Evolutionary conservation across 495 filamentous ascomycete genomes (phyloP).

Genomic region (Aspergillus bertholletiae): DNA sequence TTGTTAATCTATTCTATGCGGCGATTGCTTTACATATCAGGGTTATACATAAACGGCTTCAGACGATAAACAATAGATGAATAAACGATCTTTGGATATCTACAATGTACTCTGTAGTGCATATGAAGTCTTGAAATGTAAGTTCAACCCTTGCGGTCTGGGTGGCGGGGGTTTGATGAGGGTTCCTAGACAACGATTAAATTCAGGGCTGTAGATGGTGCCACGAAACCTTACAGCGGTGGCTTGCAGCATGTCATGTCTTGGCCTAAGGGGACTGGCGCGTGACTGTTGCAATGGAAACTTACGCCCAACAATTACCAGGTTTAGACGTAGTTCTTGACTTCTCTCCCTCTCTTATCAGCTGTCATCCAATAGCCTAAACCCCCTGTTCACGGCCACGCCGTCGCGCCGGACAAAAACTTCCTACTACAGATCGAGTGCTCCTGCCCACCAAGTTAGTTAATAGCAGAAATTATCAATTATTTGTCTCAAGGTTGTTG

Average conservation of each 20-base stretch:
- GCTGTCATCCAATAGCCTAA: too few relatives aligned
- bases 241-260: not conserved
- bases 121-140: not conserved
- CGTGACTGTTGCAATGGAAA: too few relatives aligned
- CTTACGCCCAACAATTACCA: too few relatives aligned
- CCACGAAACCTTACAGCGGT: constrained; percentile 10
- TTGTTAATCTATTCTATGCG: not conserved
- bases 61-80: not conserved
- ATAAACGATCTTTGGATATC: not conserved
- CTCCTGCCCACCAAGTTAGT: too few relatives aligned
- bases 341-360: too few relatives aligned
- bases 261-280: too few relatives aligned
- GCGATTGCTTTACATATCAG: not conserved
- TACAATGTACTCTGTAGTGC: not conserved
- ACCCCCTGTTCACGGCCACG: too few relatives aligned
- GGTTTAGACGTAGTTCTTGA: too few relatives aligned
- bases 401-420: too few relatives aligned
- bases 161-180: not conserved
- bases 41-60: not conserved
- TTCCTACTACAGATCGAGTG: too few relatives aligned
- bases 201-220: not conserved
- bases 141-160: not conserved
- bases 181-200: not conserved
- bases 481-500: too few relatives aligned
- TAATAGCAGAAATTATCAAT: too few relatives aligned